Evolutionary conservation across 352 stramenopile species (phyloP).

Genomic region (Phytophthora ramorum): DNA sequence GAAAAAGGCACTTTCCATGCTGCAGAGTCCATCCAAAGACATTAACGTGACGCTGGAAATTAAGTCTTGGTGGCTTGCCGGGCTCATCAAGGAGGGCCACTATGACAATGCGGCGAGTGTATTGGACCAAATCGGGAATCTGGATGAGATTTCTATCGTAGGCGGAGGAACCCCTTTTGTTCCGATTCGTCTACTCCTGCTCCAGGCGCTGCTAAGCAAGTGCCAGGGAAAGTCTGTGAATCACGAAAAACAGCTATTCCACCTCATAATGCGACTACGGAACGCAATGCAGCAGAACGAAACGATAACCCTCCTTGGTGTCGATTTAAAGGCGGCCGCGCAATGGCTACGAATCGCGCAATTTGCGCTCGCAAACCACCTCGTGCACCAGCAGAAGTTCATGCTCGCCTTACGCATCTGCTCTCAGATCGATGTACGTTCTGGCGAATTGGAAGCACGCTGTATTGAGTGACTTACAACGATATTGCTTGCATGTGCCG

Average conservation of each 20-base stretch:
- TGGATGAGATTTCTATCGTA: conserved; percentile 46
- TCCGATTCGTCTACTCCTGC: conserved; percentile 60
- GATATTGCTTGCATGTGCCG: conserved; percentile 2
- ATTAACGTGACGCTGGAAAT: conserved; percentile 61
- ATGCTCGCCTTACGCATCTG: conserved; percentile 67
- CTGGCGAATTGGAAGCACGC: background rate
- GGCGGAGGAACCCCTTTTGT: conserved; percentile 48
- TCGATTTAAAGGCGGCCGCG: conserved; percentile 36
- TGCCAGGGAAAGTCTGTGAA: conserved; percentile 64
- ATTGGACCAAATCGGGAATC: conserved; percentile 76
- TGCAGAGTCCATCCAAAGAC: conserved; percentile 64
- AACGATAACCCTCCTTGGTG: conserved; percentile 39
- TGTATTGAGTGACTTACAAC: conserved; percentile 2
- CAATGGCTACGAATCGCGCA: conserved; percentile 69
- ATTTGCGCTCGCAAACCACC: conserved; percentile 74
- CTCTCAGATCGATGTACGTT: conserved; percentile 68
- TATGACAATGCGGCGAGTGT: conserved; percentile 80
- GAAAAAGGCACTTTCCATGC: conserved; percentile 77
- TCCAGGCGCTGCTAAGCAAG: conserved; percentile 74
- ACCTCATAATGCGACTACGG: conserved; percentile 52
- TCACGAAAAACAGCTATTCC: conserved; percentile 76
- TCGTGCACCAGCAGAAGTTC: conserved; percentile 81
- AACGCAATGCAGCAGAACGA: conserved; percentile 38
- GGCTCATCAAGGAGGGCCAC: conserved; percentile 79
- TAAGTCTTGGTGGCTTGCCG: conserved; percentile 86